A percentile compares a stretch with the other conserved stretches of the same genome.
Conservation (phyloP, 2,329 filamentous ascomycete genomes). For the Sclerotinia minor region DNA sequence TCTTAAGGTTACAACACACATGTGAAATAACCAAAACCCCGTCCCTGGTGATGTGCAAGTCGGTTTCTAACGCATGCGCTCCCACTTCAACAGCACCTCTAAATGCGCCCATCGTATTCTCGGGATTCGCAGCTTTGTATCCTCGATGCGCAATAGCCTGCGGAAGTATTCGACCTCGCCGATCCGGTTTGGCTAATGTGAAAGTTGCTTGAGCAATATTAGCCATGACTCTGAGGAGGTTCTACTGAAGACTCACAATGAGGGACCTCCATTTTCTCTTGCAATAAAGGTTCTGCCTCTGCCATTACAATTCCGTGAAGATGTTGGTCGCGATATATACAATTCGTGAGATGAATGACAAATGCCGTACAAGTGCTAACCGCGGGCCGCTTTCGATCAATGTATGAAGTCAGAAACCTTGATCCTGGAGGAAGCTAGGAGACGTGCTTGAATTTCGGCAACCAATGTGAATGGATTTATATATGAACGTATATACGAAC, state of each 20-base stretch:
- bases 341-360: neutral
- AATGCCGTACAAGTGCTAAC: constrained; percentile 5
- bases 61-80: constrained; percentile 82
- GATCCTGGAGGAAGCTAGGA: constrained; percentile 8
- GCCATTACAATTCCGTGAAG: constrained; percentile 2
- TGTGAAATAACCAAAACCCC: constrained; percentile 83
- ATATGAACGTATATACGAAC: neutral
- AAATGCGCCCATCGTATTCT: constrained; percentile 85
- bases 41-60: constrained; percentile 80
- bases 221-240: constrained; percentile 2
- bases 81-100: constrained; percentile 70
- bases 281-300: constrained; percentile 21
- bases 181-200: constrained; percentile 31
- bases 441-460: neutral
- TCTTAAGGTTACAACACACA: constrained; percentile 47
- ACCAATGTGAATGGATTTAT: neutral
- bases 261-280: constrained; percentile 24
- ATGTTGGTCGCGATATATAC: neutral
- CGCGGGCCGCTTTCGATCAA: constrained; percentile 4
- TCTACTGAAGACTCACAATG: constrained; percentile 16
- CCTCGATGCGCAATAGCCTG: constrained; percentile 78
- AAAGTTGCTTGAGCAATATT: constrained; percentile 35
- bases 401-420: constrained; percentile 14
- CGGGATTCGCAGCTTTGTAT: constrained; percentile 74
- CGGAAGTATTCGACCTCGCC: constrained; percentile 46